Base-by-base conservation (phyloP, 2,329 filamentous ascomycete genomes). In the Colletotrichum tropicale region DNA sequence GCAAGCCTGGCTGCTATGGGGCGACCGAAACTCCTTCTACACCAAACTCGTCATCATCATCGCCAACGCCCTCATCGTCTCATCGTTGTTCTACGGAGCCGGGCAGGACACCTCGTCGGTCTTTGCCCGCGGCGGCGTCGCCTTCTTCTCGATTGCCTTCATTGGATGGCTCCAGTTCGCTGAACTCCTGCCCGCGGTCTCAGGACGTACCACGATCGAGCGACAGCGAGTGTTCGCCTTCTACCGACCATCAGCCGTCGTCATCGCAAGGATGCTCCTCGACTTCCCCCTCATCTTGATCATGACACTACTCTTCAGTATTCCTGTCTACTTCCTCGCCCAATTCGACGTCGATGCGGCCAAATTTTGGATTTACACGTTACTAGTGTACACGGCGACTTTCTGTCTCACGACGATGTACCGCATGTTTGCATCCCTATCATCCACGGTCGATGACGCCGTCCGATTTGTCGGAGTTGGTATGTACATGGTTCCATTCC, bases 11-110 rank as follows among this genome's bases (percentile, higher is more conserved):
- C 89, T 98, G 34, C 90, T 96, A 32, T 90, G 91, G 81, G 94
- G 94, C 52, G 94, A 98, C 83, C 93, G 89, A 75, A 92, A 92
- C 1, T 93, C 94, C 0, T 88, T 97, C 2, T 93, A 92, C 82
- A 96, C 94, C 55, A 97, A 96, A 78, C 89, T 94, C 75, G 94
- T 95, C 84, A 95, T 95, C 81, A 94, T 96, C 79, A 84, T 96
- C 73, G 90, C 93, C 73, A 94, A 95, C 82, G 87, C 84, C 6
- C 88, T 98, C 12, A 94, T 98, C 76, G 93, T 96, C 70, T 93
- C 94, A 3, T 95, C 93, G 3, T 87, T 97, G 21, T 97, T 97
- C 85, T 95, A 95, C 80, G 91, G 94, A 76, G 85, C 94, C 34
- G 84, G 89, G 1, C 78, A 85, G 2, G 70, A 36, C 2, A 77